Evolutionary conservation across 2,329 filamentous ascomycete species (phyloP).

Genomic region (Cercospora sojina): DNA sequence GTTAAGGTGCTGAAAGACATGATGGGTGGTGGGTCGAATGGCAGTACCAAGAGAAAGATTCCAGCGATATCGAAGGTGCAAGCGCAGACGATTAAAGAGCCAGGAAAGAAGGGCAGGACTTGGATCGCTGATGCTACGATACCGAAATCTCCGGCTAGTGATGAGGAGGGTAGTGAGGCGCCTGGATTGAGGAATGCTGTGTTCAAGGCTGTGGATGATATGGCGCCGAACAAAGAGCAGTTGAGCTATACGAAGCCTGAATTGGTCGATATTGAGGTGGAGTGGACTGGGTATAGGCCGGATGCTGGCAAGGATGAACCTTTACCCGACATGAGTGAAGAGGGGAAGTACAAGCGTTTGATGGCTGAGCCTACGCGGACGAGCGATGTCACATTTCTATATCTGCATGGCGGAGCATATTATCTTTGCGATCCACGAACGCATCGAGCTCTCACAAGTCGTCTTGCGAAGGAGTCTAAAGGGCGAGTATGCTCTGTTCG

Average conservation of each 20-base stretch:
- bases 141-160: conserved; percentile 54
- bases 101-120: conserved; percentile 71
- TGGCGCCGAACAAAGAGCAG: conserved; percentile 45
- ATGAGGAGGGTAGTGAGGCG: conserved; percentile 44
- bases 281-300: conserved; percentile 72
- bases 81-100: conserved; percentile 59
- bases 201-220: conserved; percentile 21
- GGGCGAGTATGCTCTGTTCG: conserved; percentile 70
- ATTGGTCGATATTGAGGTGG: conserved; percentile 61
- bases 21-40: conserved; percentile 41
- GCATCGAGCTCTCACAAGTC: conserved; percentile 59
- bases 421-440: conserved; percentile 69
- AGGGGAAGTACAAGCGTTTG: conserved; percentile 63
- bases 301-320: conserved; percentile 51
- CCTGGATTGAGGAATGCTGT: conserved; percentile 56
- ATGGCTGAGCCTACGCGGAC: conserved; percentile 61
- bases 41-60: conserved; percentile 41
- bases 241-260: conserved; percentile 52
- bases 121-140: conserved; percentile 76
- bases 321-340: conserved; percentile 59
- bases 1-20: conserved; percentile 71
- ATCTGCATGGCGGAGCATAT: conserved; percentile 75
- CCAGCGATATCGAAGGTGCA: conserved; percentile 63
- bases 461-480: conserved; percentile 64
- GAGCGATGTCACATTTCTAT: conserved; percentile 65